Evolutionary conservation across 2,329 filamentous ascomycete genomes (phyloP).

Genomic region (Plenodomus biglobosus): DNA sequence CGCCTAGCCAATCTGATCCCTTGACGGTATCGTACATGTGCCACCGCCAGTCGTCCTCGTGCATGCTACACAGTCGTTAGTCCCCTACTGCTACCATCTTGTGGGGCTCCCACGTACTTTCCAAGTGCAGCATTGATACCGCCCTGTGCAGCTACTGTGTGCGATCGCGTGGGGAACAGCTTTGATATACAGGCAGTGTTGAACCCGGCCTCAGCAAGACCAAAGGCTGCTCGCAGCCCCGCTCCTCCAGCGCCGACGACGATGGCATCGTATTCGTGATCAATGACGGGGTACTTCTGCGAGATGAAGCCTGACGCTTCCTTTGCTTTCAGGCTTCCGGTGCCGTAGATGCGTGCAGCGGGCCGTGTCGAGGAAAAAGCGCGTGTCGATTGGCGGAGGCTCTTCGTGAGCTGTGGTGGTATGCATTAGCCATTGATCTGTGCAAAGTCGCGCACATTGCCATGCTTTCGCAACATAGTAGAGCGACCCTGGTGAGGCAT

Average conservation of each 20-base stretch:
- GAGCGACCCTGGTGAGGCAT: not conserved
- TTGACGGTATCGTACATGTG: constrained; percentile 99
- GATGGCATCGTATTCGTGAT: constrained; percentile 98
- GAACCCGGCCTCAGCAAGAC: constrained; percentile 84
- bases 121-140: constrained; percentile 87
- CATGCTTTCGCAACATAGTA: not conserved
- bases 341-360: constrained; percentile 81
- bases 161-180: constrained; percentile 81
- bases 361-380: constrained; percentile 85
- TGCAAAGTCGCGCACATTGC: not conserved
- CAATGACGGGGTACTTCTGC: constrained; percentile 94
- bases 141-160: constrained; percentile 75
- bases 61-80: constrained; percentile 63
- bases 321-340: constrained; percentile 84
- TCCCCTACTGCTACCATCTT: not conserved
- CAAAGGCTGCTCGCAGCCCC: constrained; percentile 80
- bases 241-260: constrained; percentile 85
- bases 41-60: constrained; percentile 98
- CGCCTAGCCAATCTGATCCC: constrained; percentile 95
- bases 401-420: constrained; percentile 61
- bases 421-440: constrained; percentile 35
- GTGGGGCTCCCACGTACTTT: constrained; percentile 55
- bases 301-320: constrained; percentile 86
- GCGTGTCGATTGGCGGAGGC: constrained; percentile 66
- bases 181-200: constrained; percentile 86